Evolutionary conservation across 2,329 filamentous ascomycete genomes (phyloP).

Genomic region (Phyllosticta paracitricarpa): DNA sequence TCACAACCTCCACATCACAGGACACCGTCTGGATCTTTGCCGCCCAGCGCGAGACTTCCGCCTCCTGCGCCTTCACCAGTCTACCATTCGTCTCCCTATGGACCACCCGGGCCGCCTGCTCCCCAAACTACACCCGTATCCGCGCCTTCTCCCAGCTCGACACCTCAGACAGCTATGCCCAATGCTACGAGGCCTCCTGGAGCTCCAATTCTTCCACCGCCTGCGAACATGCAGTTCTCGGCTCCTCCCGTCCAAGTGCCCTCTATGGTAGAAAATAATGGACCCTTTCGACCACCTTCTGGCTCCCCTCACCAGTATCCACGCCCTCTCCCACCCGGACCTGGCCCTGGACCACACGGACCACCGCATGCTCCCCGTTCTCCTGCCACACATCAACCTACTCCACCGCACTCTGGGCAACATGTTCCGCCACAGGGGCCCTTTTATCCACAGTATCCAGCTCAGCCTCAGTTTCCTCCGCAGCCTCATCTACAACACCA

Average conservation of each 20-base stretch:
- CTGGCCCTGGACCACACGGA: constrained; percentile 10
- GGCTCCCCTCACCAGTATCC: constrained; percentile 21
- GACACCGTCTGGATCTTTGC: constrained; percentile 2
- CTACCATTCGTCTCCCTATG: constrained; percentile 5
- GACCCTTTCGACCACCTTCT: constrained; percentile 19
- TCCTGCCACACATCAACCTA: constrained; percentile 21
- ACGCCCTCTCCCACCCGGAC: constrained; percentile 11
- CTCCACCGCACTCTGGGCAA: constrained; percentile 19
- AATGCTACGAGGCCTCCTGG: not conserved
- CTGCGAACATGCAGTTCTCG: constrained; percentile 25
- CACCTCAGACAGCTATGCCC: not conserved
- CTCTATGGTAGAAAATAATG: constrained; percentile 18
- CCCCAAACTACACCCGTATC: not conserved
- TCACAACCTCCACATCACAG: not conserved
- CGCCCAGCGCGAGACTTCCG: not conserved
- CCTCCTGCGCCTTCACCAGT: not conserved
- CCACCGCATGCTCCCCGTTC: constrained; percentile 10
- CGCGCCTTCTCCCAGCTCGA: constrained; percentile 17
- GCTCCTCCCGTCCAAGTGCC: constrained; percentile 13
- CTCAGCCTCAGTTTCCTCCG: constrained; percentile 19
- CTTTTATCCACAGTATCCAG: constrained; percentile 23
- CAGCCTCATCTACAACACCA: constrained; percentile 25
- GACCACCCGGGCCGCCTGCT: not conserved
- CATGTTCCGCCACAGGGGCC: constrained; percentile 21
- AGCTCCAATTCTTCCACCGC: constrained; percentile 20